These are phyloP conservation scores for Millerozyma acaciae DNA, from an alignment of 805 yeast genomes.

Conservation along the genomic window DNA sequence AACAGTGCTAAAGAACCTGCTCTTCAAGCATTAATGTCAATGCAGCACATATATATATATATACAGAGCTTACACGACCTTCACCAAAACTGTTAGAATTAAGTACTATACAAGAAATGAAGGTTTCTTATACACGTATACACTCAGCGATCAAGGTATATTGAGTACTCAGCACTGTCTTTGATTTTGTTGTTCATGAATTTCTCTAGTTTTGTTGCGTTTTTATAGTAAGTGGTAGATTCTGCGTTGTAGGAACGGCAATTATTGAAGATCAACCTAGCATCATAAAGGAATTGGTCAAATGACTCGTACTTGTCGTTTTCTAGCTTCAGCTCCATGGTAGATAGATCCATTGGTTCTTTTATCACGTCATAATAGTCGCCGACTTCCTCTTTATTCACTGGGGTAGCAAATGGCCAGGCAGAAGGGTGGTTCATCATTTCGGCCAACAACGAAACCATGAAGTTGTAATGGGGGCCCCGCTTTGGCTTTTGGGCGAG, in stretches of 20 bases:
- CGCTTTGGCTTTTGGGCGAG: constrained; percentile 92
- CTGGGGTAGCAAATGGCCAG: constrained; percentile 97
- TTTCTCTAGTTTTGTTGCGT: constrained; percentile 91
- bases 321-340: constrained; percentile 92
- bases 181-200: constrained; percentile 76
- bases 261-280: constrained; percentile 80
- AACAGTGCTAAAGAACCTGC: neutral
- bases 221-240: constrained; percentile 89
- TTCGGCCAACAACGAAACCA: constrained; percentile 85
- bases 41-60: no score
- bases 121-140: neutral
- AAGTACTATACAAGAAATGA: constrained; percentile 5
- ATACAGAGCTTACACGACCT: constrained; percentile 2
- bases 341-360: constrained; percentile 96
- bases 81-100: neutral
- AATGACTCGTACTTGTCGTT: constrained; percentile 86
- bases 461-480: constrained; percentile 90
- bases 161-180: constrained; percentile 91
- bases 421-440: constrained; percentile 93
- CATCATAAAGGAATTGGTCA: constrained; percentile 89
- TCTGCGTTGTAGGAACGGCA: constrained; percentile 93
- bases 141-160: constrained; percentile 51
- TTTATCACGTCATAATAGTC: constrained; percentile 95
- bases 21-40: constrained; percentile 1
- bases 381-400: constrained; percentile 87